Evolutionary conservation across 169 alveolate species (phyloP).

Genomic region (Neospora caninum): DNA sequence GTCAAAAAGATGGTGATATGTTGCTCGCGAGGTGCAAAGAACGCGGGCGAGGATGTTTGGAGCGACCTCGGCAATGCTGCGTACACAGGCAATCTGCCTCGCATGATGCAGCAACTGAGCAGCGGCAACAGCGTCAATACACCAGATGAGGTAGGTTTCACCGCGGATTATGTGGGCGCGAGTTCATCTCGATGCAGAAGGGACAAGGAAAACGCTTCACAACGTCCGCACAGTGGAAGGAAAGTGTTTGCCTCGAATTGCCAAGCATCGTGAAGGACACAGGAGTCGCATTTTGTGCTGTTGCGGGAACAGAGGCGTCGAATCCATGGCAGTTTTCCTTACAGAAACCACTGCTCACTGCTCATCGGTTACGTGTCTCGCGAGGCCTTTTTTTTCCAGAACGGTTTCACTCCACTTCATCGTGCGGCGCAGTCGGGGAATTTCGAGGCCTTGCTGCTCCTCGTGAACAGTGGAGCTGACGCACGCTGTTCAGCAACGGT

Average conservation of each 20-base stretch:
- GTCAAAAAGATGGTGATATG: not conserved
- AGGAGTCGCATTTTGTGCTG: too few species aligned
- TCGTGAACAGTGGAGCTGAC: not conserved
- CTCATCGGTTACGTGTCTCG: not conserved
- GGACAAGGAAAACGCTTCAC: not conserved
- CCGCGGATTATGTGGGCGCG: not conserved
- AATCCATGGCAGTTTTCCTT: not conserved
- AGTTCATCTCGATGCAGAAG: not conserved
- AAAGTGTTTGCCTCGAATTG: not conserved
- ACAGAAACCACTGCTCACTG: not conserved
- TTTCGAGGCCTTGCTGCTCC: conserved; percentile 9
- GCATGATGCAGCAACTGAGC: conserved; percentile 21
- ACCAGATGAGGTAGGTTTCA: not conserved
- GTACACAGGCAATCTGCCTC: conserved; percentile 7
- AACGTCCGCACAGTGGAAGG: not conserved
- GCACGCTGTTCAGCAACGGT: conserved; percentile 3
- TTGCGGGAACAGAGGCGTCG: not conserved
- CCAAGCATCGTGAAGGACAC: too few species aligned
- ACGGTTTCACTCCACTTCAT: conserved; percentile 15
- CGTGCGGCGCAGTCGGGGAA: conserved; percentile 34
- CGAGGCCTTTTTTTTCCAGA: not conserved
- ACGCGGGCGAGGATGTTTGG: conserved; percentile 3
- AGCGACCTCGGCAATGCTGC: conserved; percentile 36
- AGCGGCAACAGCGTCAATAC: not conserved
- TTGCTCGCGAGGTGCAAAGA: not conserved